Conservation (phyloP, 2,329 filamentous ascomycete species). For the Mollisiaceae sp. region DNA sequence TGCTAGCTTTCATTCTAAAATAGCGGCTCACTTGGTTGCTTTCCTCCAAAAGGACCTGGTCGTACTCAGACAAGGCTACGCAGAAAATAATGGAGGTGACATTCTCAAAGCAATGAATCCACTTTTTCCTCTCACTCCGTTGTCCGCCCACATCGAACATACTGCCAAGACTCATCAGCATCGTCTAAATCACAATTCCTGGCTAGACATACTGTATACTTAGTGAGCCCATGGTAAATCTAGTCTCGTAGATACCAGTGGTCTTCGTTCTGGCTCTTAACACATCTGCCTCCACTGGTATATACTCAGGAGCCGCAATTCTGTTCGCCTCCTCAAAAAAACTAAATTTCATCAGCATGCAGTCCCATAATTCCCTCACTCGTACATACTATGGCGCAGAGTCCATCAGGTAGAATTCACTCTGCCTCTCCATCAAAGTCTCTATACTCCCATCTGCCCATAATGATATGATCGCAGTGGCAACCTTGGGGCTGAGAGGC, state of each 20-base stretch:
- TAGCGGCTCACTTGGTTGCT: slow-evolving; percentile 80
- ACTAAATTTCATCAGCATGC: slow-evolving; percentile 54
- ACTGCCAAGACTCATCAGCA: slow-evolving; percentile 53
- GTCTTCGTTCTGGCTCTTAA: slow-evolving; percentile 96
- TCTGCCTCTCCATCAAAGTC: slow-evolving; percentile 87
- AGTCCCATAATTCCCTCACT: not conserved
- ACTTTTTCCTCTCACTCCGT: slow-evolving; percentile 97
- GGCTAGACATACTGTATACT: slow-evolving; percentile 85
- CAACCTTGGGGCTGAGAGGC: slow-evolving; percentile 79
- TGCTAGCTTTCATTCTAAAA: not conserved
- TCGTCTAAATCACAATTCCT: not conserved
- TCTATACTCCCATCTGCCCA: slow-evolving; percentile 90
- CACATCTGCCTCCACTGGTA: slow-evolving; percentile 93
- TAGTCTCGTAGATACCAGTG: slow-evolving; percentile 97
- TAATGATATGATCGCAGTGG: slow-evolving; percentile 80
- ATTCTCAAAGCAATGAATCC: slow-evolving; percentile 99
- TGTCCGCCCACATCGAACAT: slow-evolving; percentile 99
- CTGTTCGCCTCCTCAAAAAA: slow-evolving; percentile 94
- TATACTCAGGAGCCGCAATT: slow-evolving; percentile 84
- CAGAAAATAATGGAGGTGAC: slow-evolving; percentile 99
- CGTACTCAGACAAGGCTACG: slow-evolving; percentile 96
- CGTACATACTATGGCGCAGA: slow-evolving; percentile 87
- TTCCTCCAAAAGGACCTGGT: slow-evolving; percentile 95
- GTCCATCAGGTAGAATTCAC: slow-evolving; percentile 99
- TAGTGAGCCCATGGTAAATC: slow-evolving; percentile 97